Percentiles rank a stretch among this genome's conserved stretches.
These are phyloP conservation scores for Claviceps purpurea DNA, from an alignment of 2,329 filamentous ascomycete species.

Conservation along the genomic window DNA sequence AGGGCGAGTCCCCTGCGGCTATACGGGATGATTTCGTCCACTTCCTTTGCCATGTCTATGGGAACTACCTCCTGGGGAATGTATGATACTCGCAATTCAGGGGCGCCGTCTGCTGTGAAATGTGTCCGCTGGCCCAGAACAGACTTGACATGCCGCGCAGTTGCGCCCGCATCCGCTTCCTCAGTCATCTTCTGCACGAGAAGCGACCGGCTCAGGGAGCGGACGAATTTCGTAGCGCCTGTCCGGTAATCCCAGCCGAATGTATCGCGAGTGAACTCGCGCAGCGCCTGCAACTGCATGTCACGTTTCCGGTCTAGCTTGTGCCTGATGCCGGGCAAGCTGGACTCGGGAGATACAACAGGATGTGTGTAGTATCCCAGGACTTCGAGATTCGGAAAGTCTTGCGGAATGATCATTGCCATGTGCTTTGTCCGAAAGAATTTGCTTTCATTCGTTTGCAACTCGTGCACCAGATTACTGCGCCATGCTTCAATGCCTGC, in stretches of 20 bases:
- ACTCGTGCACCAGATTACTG: conserved; percentile 55
- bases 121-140: conserved; percentile 59
- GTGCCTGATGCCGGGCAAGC: conserved; percentile 13
- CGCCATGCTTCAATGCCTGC: conserved; percentile 56
- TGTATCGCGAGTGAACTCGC: conserved; percentile 61
- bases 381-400: conserved; percentile 68
- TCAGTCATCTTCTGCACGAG: conserved; percentile 44
- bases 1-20: conserved; percentile 42
- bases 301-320: conserved; percentile 13
- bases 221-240: conserved; percentile 75
- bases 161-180: conserved; percentile 18
- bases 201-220: conserved; percentile 64
- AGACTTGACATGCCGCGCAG: conserved; percentile 40
- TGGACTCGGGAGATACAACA: conserved; percentile 56
- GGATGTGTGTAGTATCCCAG: conserved; percentile 82
- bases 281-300: conserved; percentile 36
- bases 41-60: conserved; percentile 61
- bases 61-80: conserved; percentile 64
- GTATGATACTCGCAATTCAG: conserved; percentile 69
- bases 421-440: conserved; percentile 68
- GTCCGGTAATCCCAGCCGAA: conserved; percentile 75
- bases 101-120: conserved; percentile 57
- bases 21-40: conserved; percentile 42
- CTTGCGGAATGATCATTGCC: conserved; percentile 59
- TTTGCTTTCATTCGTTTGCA: conserved; percentile 71